These are phyloP conservation scores for Pseudocercospora macadamiae DNA, from an alignment of 2,329 filamentous ascomycete species.

Conservation along the genomic window DNA sequence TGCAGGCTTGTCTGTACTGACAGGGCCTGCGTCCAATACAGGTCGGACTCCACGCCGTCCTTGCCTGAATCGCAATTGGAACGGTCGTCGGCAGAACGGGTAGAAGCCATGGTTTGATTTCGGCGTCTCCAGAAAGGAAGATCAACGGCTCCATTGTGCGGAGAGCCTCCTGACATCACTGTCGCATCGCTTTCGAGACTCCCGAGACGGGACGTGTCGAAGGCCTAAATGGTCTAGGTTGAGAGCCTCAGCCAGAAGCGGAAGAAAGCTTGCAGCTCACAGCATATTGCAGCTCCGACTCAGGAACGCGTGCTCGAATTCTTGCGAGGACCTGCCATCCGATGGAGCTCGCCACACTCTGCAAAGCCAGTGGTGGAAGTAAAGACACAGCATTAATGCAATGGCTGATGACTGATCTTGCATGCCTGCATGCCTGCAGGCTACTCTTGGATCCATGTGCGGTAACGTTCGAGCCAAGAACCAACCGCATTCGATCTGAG, in stretches of 20 bases:
- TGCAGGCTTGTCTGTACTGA: too few relatives aligned
- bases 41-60: too few relatives aligned
- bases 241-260: neutral
- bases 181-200: neutral
- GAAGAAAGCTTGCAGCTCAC: constrained; percentile 3
- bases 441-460: too few relatives aligned
- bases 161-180: neutral
- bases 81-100: neutral
- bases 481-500: neutral
- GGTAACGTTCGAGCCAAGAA: neutral
- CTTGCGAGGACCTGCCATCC: neutral
- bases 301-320: neutral
- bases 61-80: too few relatives aligned
- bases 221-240: neutral
- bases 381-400: neutral
- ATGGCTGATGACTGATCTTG: neutral
- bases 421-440: neutral
- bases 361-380: neutral
- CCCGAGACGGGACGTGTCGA: neutral
- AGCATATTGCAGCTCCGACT: neutral
- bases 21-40: too few relatives aligned
- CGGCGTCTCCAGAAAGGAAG: neutral
- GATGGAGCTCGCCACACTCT: neutral
- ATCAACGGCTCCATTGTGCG: constrained; percentile 3
- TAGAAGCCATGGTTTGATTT: neutral